Percentiles rank a stretch among this genome's conserved stretches.
Evolutionary conservation across 1,139 yeast genomes (phyloP).

Genomic region (Blastobotrys malaysiensis): DNA sequence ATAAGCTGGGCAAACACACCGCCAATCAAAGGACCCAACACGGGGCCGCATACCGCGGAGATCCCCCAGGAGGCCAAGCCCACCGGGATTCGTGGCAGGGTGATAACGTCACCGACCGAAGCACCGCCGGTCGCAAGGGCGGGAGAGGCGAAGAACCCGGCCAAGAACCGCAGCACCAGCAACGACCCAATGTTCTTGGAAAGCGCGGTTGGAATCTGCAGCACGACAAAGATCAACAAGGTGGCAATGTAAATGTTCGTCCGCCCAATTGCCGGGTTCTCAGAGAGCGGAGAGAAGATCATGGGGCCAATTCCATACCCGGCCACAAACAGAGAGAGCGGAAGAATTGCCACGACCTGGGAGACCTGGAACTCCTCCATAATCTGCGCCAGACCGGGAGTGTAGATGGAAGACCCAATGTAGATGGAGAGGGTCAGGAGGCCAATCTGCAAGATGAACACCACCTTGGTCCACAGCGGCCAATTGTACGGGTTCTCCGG

Average conservation of each 20-base stretch:
- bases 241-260: slow-evolving; percentile 47
- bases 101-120: slow-evolving; percentile 55
- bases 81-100: slow-evolving; percentile 24
- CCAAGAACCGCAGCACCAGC: slow-evolving; percentile 66
- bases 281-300: slow-evolving; percentile 51
- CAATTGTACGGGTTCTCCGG: slow-evolving; percentile 57
- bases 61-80: slow-evolving; percentile 47
- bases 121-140: slow-evolving; percentile 86
- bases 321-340: slow-evolving; percentile 50
- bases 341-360: slow-evolving; percentile 42
- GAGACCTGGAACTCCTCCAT: slow-evolving; percentile 41
- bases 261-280: slow-evolving; percentile 48
- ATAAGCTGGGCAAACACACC: slow-evolving; percentile 37
- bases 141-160: slow-evolving; percentile 78
- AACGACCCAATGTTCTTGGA: slow-evolving; percentile 43
- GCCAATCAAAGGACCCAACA: slow-evolving; percentile 66
- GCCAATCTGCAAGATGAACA: slow-evolving; percentile 40
- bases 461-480: slow-evolving; percentile 38
- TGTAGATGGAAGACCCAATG: slow-evolving; percentile 56
- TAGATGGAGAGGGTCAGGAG: slow-evolving; percentile 49
- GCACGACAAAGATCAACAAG: slow-evolving; percentile 48
- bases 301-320: slow-evolving; percentile 56
- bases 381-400: slow-evolving; percentile 48
- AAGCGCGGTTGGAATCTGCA: slow-evolving; percentile 46
- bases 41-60: slow-evolving; percentile 56